phyloP scores from a whole-genome alignment of 306 rosid species.

The Sicyos edulis region DNA sequence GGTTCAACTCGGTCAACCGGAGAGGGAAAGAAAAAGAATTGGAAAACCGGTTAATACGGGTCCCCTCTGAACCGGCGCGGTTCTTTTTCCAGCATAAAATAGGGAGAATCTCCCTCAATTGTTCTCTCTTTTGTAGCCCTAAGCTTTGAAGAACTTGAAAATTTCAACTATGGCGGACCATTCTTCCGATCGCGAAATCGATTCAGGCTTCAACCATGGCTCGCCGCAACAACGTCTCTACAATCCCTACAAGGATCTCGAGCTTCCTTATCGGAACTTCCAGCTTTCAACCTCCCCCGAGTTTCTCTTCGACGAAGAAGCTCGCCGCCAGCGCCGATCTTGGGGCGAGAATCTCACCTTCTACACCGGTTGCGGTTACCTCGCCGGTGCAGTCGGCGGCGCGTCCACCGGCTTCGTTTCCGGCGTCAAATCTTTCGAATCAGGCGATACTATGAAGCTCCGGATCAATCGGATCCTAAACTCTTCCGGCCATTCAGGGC shows the following conservation, averaged over 20 bases:
- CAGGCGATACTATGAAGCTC: slow-evolving; percentile 79
- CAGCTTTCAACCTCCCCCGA: slow-evolving; percentile 87
- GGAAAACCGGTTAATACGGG: background rate
- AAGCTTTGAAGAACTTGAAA: slow-evolving; percentile 25
- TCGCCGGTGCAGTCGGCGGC: slow-evolving; percentile 64
- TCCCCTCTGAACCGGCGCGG: background rate
- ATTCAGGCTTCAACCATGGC: slow-evolving; percentile 27
- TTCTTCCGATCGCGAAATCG: slow-evolving; percentile 44
- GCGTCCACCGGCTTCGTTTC: slow-evolving; percentile 51
- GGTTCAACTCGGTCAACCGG: slow-evolving; percentile 2
- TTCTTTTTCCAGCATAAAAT: background rate
- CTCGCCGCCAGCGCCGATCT: slow-evolving; percentile 73
- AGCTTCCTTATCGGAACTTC: slow-evolving; percentile 55
- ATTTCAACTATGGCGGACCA: slow-evolving; percentile 46
- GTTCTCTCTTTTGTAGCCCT: slow-evolving; percentile 20
- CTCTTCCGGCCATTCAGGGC: slow-evolving; percentile 77
- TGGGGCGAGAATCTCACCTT: slow-evolving; percentile 94
- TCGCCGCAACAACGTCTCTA: slow-evolving; percentile 49
- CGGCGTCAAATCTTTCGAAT: slow-evolving; percentile 70
- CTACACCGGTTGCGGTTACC: slow-evolving; percentile 81
- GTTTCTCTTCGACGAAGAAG: slow-evolving; percentile 83
- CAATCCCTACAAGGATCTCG: slow-evolving; percentile 90
- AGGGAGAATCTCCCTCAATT: background rate
- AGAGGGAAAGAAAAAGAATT: background rate
- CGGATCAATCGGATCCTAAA: slow-evolving; percentile 68